Evolutionary conservation across 2,329 filamentous ascomycete genomes (phyloP).

Genomic region (Claviceps monticola): DNA sequence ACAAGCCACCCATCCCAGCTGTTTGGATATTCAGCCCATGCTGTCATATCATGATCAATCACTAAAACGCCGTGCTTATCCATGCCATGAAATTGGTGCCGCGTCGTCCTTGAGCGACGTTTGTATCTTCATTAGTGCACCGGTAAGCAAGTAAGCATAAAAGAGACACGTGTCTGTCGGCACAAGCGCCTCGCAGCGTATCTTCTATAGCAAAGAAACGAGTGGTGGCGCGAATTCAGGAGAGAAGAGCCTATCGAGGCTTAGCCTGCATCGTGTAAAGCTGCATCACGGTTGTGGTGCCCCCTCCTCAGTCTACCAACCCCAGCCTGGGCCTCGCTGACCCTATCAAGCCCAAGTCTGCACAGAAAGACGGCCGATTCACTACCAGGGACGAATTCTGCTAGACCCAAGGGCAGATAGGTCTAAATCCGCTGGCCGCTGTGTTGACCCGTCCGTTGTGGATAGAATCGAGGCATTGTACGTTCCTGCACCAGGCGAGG

Average conservation of each 20-base stretch:
- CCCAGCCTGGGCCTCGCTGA: neutral
- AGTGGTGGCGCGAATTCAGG: too few relatives aligned
- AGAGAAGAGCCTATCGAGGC: too few relatives aligned
- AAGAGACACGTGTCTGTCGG: too few relatives aligned
- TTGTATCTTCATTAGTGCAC: neutral
- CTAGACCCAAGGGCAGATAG: neutral
- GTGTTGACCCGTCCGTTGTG: neutral
- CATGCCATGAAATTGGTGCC: neutral
- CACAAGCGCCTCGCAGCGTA: too few relatives aligned
- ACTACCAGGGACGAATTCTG: constrained; percentile 6
- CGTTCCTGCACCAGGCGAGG: neutral
- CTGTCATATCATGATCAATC: neutral
- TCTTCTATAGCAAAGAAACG: too few relatives aligned
- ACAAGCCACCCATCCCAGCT: neutral
- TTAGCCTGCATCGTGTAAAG: too few relatives aligned
- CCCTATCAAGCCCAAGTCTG: neutral
- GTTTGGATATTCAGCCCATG: neutral
- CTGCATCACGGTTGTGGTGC: too few relatives aligned
- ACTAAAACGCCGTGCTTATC: neutral
- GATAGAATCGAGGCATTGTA: neutral
- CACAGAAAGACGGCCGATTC: neutral
- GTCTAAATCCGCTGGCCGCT: neutral
- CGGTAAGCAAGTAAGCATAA: neutral
- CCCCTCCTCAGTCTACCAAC: too few relatives aligned
- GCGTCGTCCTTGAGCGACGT: neutral